Evolutionary conservation across 164 flowering plant genomes (phyloP).

Genomic region (Santalum album): DNA sequence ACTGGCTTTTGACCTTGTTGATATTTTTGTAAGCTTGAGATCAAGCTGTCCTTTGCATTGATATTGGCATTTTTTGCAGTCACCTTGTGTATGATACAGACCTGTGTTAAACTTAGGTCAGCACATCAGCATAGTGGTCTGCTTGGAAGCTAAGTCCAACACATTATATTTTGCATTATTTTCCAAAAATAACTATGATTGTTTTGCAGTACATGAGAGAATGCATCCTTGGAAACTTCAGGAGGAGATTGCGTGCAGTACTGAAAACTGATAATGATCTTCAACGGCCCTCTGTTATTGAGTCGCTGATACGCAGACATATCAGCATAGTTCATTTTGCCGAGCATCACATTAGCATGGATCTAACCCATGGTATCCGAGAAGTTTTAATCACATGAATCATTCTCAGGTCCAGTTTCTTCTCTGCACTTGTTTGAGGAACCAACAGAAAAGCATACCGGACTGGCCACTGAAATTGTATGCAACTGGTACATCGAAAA

Average conservation of each 20-base stretch:
- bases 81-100: too few relatives aligned
- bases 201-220: constrained; percentile 97
- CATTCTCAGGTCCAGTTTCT: constrained; percentile 86
- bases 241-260: constrained; percentile 70
- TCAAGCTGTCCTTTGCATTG: too few relatives aligned
- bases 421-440: constrained; percentile 75
- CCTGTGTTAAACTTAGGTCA: too few relatives aligned
- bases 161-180: not conserved
- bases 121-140: too few relatives aligned
- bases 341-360: constrained; percentile 99
- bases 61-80: too few relatives aligned
- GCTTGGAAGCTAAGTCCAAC: too few relatives aligned
- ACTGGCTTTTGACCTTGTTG: too few relatives aligned
- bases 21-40: too few relatives aligned
- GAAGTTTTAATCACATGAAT: constrained; percentile 78
- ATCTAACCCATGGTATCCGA: constrained; percentile 81
- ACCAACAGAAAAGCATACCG: constrained; percentile 56
- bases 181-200: not conserved
- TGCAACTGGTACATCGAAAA: constrained; percentile 97
- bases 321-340: constrained; percentile 71
- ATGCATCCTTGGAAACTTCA: constrained; percentile 90
- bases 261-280: constrained; percentile 88
- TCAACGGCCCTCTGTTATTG: constrained; percentile 84
- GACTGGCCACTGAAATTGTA: constrained; percentile 73
- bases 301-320: constrained; percentile 71